These are phyloP conservation scores for Phytophthora colocasiae DNA, from an alignment of 352 stramenopile species.

Conservation along the genomic window DNA sequence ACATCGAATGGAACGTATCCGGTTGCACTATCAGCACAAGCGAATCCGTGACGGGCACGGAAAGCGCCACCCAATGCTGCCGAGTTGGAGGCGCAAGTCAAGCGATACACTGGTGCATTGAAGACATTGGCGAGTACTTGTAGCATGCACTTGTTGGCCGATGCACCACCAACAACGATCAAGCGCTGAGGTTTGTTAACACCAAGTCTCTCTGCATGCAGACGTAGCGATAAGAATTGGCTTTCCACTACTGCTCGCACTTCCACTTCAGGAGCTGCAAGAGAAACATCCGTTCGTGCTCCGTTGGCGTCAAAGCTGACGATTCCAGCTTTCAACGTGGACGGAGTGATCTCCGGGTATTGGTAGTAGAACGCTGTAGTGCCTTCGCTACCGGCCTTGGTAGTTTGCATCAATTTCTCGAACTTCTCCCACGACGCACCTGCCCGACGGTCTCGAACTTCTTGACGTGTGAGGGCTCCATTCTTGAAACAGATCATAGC, in stretches of 20 bases:
- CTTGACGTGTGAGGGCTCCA: conserved; percentile 73
- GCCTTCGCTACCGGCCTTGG: conserved; percentile 53
- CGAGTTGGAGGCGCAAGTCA: conserved; percentile 51
- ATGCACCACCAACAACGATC: conserved; percentile 69
- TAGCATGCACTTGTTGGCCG: conserved; percentile 61
- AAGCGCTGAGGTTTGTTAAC: conserved; percentile 56
- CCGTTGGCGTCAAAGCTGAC: conserved; percentile 50
- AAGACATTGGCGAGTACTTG: conserved; percentile 73
- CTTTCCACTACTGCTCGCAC: conserved; percentile 73
- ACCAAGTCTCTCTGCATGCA: conserved; percentile 65
- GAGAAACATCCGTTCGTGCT: conserved; percentile 23
- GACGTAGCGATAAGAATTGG: conserved; percentile 65
- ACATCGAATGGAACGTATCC: conserved; percentile 50
- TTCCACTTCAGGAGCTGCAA: conserved; percentile 33
- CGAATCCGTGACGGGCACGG: conserved; percentile 53
- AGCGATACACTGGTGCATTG: conserved; percentile 56
- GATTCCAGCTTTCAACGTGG: conserved; percentile 50
- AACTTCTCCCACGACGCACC: conserved; percentile 62
- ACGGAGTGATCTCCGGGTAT: conserved; percentile 75
- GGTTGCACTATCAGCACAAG: conserved; percentile 23
- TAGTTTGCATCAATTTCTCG: conserved; percentile 49
- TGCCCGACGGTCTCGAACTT: conserved; percentile 53
- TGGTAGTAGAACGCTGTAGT: conserved; percentile 66
- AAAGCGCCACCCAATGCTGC: conserved; percentile 63
- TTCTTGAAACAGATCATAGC: conserved; percentile 92